Conservation (phyloP, 352 stramenopile genomes). For the Phytopythium oedochilum region DNA sequence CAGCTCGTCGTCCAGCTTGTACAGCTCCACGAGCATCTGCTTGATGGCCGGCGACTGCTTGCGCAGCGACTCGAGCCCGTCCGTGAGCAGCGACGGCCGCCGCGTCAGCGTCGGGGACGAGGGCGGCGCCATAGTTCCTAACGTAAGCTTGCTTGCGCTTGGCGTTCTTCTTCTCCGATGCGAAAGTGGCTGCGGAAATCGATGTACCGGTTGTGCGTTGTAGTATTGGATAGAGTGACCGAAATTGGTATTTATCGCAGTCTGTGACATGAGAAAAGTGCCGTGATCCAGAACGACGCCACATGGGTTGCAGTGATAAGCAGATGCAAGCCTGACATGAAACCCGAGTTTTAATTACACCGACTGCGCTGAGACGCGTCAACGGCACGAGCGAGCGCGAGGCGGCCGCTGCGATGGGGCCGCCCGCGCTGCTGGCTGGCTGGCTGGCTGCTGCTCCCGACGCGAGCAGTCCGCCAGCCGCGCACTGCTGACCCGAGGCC, state of each 20-base stretch:
- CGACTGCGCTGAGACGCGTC: not conserved
- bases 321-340: not conserved
- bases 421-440: not conserved
- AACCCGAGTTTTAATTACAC: not conserved
- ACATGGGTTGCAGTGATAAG: no score
- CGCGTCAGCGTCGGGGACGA: not conserved
- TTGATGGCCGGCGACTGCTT: slow-evolving; percentile 21
- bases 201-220: no score
- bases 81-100: slow-evolving; percentile 37
- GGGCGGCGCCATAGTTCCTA: not conserved
- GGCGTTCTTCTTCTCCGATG: no score
- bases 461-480: not conserved
- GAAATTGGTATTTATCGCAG: no score
- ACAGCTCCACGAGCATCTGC: slow-evolving; percentile 31
- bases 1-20: slow-evolving; percentile 46
- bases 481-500: not conserved
- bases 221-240: no score
- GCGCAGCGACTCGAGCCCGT: slow-evolving; percentile 31
- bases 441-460: no score
- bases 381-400: no score
- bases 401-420: not conserved
- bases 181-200: no score
- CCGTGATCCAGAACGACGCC: no score
- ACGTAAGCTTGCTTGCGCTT: not conserved
- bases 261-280: no score